Conservation (phyloP, 1,139 yeast genomes). For the Protomyces lactucae-debilis region DNA sequence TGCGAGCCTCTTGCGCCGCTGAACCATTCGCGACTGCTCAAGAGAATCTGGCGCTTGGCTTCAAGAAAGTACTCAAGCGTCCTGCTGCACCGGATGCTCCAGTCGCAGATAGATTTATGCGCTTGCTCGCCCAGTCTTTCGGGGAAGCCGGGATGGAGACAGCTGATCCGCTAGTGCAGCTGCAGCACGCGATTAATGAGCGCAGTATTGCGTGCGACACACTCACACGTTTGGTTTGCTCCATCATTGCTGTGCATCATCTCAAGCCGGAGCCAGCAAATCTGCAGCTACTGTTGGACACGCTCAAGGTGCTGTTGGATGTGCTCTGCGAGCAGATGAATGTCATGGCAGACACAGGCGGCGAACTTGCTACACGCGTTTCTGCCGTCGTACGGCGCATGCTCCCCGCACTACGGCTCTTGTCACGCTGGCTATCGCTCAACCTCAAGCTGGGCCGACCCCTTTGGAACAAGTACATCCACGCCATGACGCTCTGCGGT, state of each 20-base stretch:
- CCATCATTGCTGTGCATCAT: slow-evolving; percentile 29
- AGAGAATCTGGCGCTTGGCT: slow-evolving; percentile 31
- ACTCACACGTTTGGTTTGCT: slow-evolving; percentile 25
- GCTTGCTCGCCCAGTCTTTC: not conserved
- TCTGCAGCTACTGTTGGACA: slow-evolving; percentile 18
- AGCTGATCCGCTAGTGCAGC: not conserved
- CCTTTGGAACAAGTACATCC: slow-evolving; percentile 29
- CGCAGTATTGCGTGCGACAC: slow-evolving; percentile 29
- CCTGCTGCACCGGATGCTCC: not conserved
- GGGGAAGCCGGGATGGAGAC: not conserved
- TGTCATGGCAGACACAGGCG: not conserved
- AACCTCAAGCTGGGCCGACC: not conserved
- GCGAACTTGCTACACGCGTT: slow-evolving; percentile 10
- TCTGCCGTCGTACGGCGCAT: slow-evolving; percentile 28
- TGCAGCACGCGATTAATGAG: slow-evolving; percentile 12
- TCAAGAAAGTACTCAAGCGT: slow-evolving; percentile 28
- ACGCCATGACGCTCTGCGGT: slow-evolving; percentile 27
- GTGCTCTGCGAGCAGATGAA: slow-evolving; percentile 13
- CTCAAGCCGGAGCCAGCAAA: not conserved
- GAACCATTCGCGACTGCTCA: slow-evolving; percentile 32
- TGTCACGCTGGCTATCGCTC: slow-evolving; percentile 30
- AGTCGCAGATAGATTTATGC: not conserved
- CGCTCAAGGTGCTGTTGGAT: slow-evolving; percentile 14
- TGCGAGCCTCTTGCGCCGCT: slow-evolving; percentile 31
- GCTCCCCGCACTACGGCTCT: slow-evolving; percentile 28